These are phyloP conservation scores for Penicillium concentricum DNA, from an alignment of 2,329 filamentous ascomycete genomes.

Conservation along the genomic window DNA sequence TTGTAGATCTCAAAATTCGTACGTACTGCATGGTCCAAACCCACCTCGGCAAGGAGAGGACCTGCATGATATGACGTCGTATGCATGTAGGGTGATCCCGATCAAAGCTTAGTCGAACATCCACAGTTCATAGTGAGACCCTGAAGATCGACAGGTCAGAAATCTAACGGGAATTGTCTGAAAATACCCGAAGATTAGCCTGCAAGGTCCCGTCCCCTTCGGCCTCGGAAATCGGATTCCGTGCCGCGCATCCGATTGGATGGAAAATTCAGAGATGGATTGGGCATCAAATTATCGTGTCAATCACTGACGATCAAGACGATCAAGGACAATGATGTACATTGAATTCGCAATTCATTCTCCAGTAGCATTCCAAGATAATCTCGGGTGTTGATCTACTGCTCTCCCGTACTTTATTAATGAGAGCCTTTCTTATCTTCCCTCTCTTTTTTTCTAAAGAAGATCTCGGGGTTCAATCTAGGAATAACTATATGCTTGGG, in stretches of 20 bases:
- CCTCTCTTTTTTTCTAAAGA: too few relatives aligned
- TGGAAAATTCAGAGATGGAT: neutral
- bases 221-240: slow-evolving; percentile 5
- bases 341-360: slow-evolving; percentile 2
- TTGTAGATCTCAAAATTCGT: neutral
- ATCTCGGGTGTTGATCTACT: neutral
- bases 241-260: slow-evolving; percentile 7
- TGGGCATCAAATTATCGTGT: neutral
- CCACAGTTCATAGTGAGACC: neutral
- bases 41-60: neutral
- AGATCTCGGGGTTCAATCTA: neutral
- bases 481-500: slow-evolving; percentile 4
- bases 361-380: neutral
- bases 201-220: neutral
- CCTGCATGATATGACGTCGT: neutral
- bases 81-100: neutral
- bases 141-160: neutral
- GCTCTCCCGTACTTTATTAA: neutral
- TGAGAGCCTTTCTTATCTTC: neutral
- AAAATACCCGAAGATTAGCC: neutral
- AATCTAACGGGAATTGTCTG: neutral
- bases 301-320: neutral
- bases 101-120: neutral
- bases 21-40: neutral
- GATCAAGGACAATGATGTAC: neutral